Base-by-base conservation (phyloP, 306 rosid genomes). In the Trifolium fragiferum region DNA sequence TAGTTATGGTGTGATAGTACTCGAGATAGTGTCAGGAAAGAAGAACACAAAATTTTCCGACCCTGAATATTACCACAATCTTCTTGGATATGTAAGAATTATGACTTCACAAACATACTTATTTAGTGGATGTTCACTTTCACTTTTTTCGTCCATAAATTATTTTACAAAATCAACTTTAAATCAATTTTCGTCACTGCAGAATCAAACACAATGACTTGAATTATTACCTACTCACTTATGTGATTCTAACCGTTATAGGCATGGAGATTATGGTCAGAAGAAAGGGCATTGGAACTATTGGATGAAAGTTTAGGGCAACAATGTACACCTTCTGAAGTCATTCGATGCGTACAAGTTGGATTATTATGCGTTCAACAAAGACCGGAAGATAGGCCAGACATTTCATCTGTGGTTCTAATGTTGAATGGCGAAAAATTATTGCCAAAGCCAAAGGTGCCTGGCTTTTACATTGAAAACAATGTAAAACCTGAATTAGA, bases 211-310 rank as follows among this genome's bases (percentile, higher is more conserved):
- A 13, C 1, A 44, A 1, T 12, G 5, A 23, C 1, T 23, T 3
- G 16, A 57, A 57, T 23, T 16, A 20, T 57, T 0, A 10, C 35
- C 8, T 54, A 54, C 11, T 25, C 41, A 59, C 66, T 30, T 6
- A 60, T 60, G 14, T 60, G 41, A 27, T 7, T 60, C 10, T 54
- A 1, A 54, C 60, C 6, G 20, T 54, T 7, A 13, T 32, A 60
- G 66, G 68, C 68, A 32, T 62, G 68, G 68, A 62, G 68, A 32
- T 35, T 62, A 62, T 62, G 68, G 68, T 15, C 46, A 7, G 68
- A 62, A 62, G 67, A 35, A 6, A 62, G 46, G 21, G 25, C 21
- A 8, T 13, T 62, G 12, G 68, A 62, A n/a, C 46, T 62, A 62
- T 32, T 30, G 46, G 68, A 62, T 62, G 68, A 62, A 62, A 3